These are phyloP conservation scores for Aplosporella prunicola DNA, from an alignment of 2,329 filamentous ascomycete genomes.

Conservation along the genomic window DNA sequence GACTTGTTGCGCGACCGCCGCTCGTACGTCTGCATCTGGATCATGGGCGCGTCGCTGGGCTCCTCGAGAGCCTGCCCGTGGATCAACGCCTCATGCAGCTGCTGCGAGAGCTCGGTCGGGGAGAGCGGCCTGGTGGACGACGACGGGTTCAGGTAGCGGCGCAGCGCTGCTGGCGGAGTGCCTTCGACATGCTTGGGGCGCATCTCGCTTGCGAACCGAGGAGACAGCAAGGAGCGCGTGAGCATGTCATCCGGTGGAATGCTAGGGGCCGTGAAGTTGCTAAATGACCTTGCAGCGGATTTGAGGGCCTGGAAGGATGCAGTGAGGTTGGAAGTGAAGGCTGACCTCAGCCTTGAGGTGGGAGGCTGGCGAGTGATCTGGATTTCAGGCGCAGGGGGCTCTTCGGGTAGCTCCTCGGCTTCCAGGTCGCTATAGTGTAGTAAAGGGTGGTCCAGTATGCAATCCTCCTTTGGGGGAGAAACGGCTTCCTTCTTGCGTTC, in stretches of 20 bases:
- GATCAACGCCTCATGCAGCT: constrained; percentile 29
- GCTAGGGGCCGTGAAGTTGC: constrained; percentile 45
- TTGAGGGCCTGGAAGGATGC: constrained; percentile 53
- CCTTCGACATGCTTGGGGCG: constrained; percentile 46
- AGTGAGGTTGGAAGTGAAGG: constrained; percentile 55
- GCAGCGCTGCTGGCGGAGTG: constrained; percentile 46
- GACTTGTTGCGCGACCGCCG: constrained; percentile 25
- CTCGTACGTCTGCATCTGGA: constrained; percentile 55
- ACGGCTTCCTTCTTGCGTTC: constrained; percentile 38
- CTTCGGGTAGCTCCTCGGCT: constrained; percentile 24
- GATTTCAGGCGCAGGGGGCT: constrained; percentile 20
- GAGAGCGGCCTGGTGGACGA: constrained; percentile 22
- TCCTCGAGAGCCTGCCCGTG: constrained; percentile 17
- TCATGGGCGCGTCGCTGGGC: constrained; percentile 40
- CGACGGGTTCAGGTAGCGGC: constrained; percentile 52
- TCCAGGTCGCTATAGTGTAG: constrained; percentile 29
- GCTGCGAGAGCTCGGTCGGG: constrained; percentile 29
- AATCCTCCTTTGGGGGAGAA: constrained; percentile 43
- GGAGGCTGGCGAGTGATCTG: constrained; percentile 13
- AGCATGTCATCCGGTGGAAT: constrained; percentile 51
- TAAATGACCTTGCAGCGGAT: constrained; percentile 51
- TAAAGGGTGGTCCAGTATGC: constrained; percentile 48
- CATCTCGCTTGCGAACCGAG: constrained; percentile 51
- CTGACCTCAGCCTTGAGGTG: constrained; percentile 28
- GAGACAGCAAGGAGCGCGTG: constrained; percentile 50